Conservation (phyloP, 768 basidiomycete genomes). For the Lentinula sp. region DNA sequence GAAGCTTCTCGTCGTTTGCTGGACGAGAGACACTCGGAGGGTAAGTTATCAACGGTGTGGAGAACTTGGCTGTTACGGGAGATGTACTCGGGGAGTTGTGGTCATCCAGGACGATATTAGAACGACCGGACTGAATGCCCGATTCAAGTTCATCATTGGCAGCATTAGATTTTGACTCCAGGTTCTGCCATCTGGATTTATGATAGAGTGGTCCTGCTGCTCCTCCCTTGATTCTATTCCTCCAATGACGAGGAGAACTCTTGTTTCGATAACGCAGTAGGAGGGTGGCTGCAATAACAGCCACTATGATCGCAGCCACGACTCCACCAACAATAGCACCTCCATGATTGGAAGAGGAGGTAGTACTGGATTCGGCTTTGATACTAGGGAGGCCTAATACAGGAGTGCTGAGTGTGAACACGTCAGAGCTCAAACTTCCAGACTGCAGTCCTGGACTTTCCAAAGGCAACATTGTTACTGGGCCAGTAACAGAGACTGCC, state of each 20-base stretch:
- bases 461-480: neutral
- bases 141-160: neutral
- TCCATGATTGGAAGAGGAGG: constrained; percentile 11
- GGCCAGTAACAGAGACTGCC: neutral
- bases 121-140: neutral
- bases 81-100: constrained; percentile 6
- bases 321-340: constrained; percentile 7
- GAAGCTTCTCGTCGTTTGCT: neutral
- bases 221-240: constrained; percentile 4
- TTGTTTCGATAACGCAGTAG: neutral
- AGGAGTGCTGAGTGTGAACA: neutral
- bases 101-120: constrained; percentile 4
- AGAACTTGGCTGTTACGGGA: constrained; percentile 6
- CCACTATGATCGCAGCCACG: constrained; percentile 2
- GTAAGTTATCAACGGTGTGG: neutral
- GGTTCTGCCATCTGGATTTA: constrained; percentile 7
- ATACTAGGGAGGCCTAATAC: neutral
- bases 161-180: neutral
- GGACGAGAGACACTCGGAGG: constrained; percentile 6
- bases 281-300: neutral
- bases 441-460: neutral
- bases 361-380: neutral
- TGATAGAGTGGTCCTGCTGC: neutral
- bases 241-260: constrained; percentile 10
- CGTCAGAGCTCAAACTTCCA: neutral